Evolutionary conservation across 331 rosid species (phyloP), one percentile per base, ranked within the genome.

Genomic region (Stylosanthes scabra): DNA sequence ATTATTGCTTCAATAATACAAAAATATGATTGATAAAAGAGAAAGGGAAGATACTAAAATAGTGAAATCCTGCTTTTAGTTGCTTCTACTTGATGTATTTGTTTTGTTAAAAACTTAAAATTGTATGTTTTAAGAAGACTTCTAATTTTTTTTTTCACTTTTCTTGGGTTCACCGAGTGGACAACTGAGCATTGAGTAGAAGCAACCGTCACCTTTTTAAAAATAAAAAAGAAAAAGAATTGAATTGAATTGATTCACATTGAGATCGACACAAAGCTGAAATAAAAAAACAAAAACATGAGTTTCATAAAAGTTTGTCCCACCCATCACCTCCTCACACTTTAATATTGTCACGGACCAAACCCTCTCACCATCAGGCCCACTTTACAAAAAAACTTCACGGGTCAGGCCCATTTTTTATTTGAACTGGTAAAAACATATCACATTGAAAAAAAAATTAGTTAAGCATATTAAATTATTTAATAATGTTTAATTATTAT

Each of bases 181-280:
- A n/a, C 52, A 50, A 51, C 5, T 29, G 40, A 42, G 25, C 52
- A 50, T n/a, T 31, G 61, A 37, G 27, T 12, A 14, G 50, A 54
- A 12, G 67, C 15, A 47, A 64, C n/a, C 34, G 2, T n/a, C 13
- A 4, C 20, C 20, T 7, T 11, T 10, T 28, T 60, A 74, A 31
- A 2, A 31, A 31, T 31, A 31, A 31, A 31, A 31, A 31, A 31
- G 25, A 20, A 20, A 20, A 20, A 20, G 25, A 20, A 20, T 66
- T 81, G 63, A 20, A 20, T 66, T 81, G 63, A 75, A 62, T 75
- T 63, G 39, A 45, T 60, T 46, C 80, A 70, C 64, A 51, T 37
- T 44, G 42, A 61, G 25, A 20, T 20, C 1, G 25, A 20, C 25
- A 20, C 25, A 20, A 20, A 20, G 25, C 72, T 11, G 6, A 46